These are phyloP conservation scores for Pleurotus pulmonarius DNA, from an alignment of 768 basidiomycete species.

Conservation along the genomic window DNA sequence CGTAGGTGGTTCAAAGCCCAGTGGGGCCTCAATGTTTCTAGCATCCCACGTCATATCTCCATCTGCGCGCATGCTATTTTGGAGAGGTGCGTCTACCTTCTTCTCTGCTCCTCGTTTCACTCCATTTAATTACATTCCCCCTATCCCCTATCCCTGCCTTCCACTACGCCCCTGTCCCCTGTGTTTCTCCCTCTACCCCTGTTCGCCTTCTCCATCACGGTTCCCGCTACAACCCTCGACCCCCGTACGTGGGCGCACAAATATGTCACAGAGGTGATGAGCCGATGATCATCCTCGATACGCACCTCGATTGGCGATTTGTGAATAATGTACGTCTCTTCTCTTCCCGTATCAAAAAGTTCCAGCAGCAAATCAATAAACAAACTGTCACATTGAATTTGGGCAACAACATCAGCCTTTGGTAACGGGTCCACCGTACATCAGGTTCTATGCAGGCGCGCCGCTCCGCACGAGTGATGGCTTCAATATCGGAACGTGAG, in stretches of 20 bases:
- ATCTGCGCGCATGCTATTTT: constrained; percentile 84
- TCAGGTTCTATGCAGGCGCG: constrained; percentile 91
- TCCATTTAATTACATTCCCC: not conserved
- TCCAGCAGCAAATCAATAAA: not conserved
- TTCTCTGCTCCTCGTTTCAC: not conserved
- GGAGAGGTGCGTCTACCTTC: constrained; percentile 51
- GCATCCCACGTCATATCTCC: constrained; percentile 55
- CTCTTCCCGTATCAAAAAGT: not conserved
- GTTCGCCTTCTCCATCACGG: too few species aligned
- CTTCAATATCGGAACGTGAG: constrained; percentile 81
- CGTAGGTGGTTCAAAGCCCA: constrained; percentile 86
- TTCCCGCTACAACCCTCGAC: too few species aligned
- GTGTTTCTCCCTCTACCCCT: too few species aligned
- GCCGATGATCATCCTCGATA: constrained; percentile 82
- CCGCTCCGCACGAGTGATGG: constrained; percentile 88
- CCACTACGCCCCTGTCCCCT: not conserved
- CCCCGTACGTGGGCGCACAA: too few species aligned
- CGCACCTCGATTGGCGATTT: constrained; percentile 84
- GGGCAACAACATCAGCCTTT: constrained; percentile 51
- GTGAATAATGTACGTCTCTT: constrained; percentile 60
- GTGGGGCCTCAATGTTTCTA: constrained; percentile 43
- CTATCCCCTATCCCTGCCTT: not conserved
- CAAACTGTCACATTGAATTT: not conserved
- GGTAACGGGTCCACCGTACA: constrained; percentile 59
- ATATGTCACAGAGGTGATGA: constrained; percentile 62